Conservation (phyloP, 2,329 filamentous ascomycete species). For the Zopfia rhizophila region DNA sequence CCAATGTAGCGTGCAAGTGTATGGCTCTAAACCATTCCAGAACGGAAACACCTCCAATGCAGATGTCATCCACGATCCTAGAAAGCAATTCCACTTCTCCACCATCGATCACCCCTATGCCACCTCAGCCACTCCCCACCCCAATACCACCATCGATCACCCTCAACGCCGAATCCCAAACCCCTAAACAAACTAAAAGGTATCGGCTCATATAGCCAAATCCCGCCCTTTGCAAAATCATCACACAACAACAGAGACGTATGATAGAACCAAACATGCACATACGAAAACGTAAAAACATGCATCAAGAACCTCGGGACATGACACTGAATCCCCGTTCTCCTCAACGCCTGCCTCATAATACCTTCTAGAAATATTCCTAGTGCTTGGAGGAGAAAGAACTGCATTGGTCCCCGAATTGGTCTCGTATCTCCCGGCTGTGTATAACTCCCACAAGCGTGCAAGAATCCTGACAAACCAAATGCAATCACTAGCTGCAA, state of each 20-base stretch:
- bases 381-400: slow-evolving; percentile 76
- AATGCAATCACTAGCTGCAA: slow-evolving; percentile 68
- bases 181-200: slow-evolving; percentile 77
- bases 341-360: slow-evolving; percentile 37
- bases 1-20: no score
- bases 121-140: slow-evolving; percentile 64
- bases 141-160: slow-evolving; percentile 76
- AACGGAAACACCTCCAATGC: no score
- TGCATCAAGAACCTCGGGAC: slow-evolving; percentile 62
- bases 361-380: slow-evolving; percentile 70
- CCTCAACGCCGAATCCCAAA: slow-evolving; percentile 69
- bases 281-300: slow-evolving; percentile 69
- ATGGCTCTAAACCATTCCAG: no score
- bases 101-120: slow-evolving; percentile 72
- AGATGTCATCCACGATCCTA: no score
- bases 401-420: slow-evolving; percentile 64
- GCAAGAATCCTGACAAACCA: slow-evolving; percentile 72
- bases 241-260: slow-evolving; percentile 76
- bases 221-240: slow-evolving; percentile 76
- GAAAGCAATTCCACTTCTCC: slow-evolving; percentile 64
- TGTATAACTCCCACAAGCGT: slow-evolving; percentile 75
- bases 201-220: slow-evolving; percentile 87
- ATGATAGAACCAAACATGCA: slow-evolving; percentile 72
- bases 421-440: slow-evolving; percentile 65
- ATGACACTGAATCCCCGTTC: slow-evolving; percentile 41